phyloP scores from a whole-genome alignment of 441 rosid genomes.

The Viola pubescens region DNA sequence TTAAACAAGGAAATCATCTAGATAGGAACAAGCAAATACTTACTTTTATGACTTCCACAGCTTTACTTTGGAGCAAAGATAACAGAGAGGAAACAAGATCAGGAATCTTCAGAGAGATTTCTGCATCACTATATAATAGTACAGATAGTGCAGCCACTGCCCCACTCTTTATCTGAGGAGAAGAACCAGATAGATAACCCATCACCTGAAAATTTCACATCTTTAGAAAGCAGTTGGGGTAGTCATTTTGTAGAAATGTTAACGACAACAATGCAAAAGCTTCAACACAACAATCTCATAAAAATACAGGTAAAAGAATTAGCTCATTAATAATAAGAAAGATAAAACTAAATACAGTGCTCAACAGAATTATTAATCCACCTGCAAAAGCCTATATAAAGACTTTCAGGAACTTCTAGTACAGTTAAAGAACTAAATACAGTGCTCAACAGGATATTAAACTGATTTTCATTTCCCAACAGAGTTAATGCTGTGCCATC shows the following conservation, averaged over 20 bases:
- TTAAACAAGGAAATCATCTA: neutral
- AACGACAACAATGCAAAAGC: neutral
- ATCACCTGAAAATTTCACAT: conserved; percentile 46
- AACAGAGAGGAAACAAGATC: conserved; percentile 66
- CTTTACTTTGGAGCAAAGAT: conserved; percentile 73
- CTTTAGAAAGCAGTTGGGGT: conserved; percentile 11
- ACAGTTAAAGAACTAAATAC: no score
- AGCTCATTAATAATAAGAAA: no score
- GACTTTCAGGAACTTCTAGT: no score
- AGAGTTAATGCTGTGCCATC: no score
- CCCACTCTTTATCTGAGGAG: conserved; percentile 90
- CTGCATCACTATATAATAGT: conserved; percentile 57
- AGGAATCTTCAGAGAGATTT: conserved; percentile 48
- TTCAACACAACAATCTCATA: no score
- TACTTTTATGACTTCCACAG: conserved; percentile 78
- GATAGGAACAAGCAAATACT: conserved; percentile 14
- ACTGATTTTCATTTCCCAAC: no score
- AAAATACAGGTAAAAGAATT: no score
- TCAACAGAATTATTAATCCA: no score
- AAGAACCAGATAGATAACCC: conserved; percentile 86
- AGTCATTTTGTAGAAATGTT: neutral
- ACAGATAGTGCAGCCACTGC: conserved; percentile 88
- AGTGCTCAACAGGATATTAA: no score
- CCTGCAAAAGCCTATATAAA: no score
- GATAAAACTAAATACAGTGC: no score